Evolutionary conservation across 495 filamentous ascomycete species (phyloP), one percentile per base, ranked within the genome.

Genomic region (Hypoxylon lienhwacheense): DNA sequence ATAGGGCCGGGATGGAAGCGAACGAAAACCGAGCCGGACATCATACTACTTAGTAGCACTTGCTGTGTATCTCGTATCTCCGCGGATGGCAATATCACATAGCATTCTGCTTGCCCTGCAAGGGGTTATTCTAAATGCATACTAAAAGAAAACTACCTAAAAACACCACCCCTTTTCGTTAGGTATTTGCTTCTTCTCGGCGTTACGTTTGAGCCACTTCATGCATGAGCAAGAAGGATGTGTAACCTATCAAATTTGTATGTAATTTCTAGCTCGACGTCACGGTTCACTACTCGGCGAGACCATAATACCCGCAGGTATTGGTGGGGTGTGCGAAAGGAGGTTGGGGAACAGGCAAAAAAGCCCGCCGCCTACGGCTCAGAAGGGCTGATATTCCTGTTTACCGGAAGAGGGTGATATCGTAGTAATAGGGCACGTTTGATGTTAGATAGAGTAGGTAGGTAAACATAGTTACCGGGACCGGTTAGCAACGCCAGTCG

Each of bases 271-370:
- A 22, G 7, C 21, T 41, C 47, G 35, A 61, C 42, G 42, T 52
- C 35, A 55, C n/a, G n/a, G n/a, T n/a, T n/a, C n/a, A n/a, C n/a
- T n/a, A n/a, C 52, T 48, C 36, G 46, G 56, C 29, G 17, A 61
- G 41, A 50, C 51, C 32, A 54, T n/a, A 61, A 61, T 61, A 61
- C 46, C 51, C 51, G 57, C 29, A 52, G 20, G 39, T 24, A 53
- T 49, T 33, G 21, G 36, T 24, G 51, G 42, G 42, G 52, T 55
- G 52, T 49, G 47, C 47, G 34, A 19, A 26, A 37, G n/a, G n/a
- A n/a, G n/a, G n/a, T n/a, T 20, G 36, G 46, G 51, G 46, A 56
- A 61, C 52, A 61, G 58, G 58, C 58, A 61, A 56, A 59, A 56
- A 45, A 39, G n/a, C n/a, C n/a, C n/a, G n/a, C n/a, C 41, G 22